Evolutionary conservation across 2,329 filamentous ascomycete genomes (phyloP).

Genomic region (Alternaria novae-zelandiae): DNA sequence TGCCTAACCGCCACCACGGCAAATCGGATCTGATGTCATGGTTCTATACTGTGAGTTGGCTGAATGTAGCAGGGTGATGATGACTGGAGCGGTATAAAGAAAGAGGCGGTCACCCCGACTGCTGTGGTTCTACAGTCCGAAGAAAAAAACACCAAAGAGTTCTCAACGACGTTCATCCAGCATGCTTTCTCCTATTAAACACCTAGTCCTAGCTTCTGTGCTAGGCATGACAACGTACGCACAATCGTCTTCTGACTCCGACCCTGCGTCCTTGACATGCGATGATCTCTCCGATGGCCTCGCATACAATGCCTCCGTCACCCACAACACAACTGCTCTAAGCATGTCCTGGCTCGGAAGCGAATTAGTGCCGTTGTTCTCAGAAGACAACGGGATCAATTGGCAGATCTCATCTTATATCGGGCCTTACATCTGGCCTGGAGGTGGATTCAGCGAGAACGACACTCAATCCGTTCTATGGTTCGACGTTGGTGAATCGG

Average conservation of each 20-base stretch:
- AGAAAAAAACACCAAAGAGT: background rate
- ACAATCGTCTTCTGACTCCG: background rate
- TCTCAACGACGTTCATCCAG: background rate
- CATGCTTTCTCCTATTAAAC: background rate
- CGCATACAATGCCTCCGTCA: background rate
- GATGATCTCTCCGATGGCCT: background rate
- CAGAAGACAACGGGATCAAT: background rate
- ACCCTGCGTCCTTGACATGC: background rate
- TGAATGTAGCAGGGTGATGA: background rate
- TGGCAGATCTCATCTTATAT: background rate
- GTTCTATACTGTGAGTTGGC: background rate
- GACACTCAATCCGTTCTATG: background rate
- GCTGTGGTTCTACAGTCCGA: background rate
- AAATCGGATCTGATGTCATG: background rate
- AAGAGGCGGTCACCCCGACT: background rate
- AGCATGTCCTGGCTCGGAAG: background rate
- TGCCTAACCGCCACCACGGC: background rate
- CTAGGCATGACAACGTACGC: background rate
- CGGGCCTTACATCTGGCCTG: background rate
- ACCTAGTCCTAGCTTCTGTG: background rate
- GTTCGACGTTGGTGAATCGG: background rate
- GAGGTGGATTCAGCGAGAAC: background rate
- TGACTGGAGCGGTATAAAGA: background rate
- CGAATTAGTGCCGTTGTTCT: background rate
- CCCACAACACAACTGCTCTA: background rate